Evolutionary conservation across 345 rosid genomes (phyloP), one percentile per base, ranked within the genome.

Genomic region (Cardamine chenopodiifolia): DNA sequence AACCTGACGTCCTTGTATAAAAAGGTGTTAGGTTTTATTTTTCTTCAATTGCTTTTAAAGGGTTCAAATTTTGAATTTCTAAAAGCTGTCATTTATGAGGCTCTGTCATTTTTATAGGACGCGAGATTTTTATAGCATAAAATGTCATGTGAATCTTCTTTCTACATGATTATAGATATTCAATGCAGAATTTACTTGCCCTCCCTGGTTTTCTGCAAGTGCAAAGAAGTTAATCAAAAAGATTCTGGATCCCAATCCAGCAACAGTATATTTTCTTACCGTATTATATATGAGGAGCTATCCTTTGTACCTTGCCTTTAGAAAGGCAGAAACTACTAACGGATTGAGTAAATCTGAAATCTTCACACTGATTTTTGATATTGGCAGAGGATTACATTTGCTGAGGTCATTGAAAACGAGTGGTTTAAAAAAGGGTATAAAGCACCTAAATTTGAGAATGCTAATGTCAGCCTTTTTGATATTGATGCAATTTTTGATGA

Each of bases 341-440:
- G 14, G 28, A 18, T 8, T 53, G 8, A 61, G 53, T 50, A 52
- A 2, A 29, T 29, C 34, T 52, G 26, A 59, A 53, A 11, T 23
- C 26, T 70, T 31, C 14, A 61, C 22, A 19, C 63, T 52, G 17
- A 6, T 19, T 62, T 20, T 62, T 42, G 2, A n/a, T 68, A 62
- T 81, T 47, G 66, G 82, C 91, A 96, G 98, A 89, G 98, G 39
- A 92, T 95, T 50, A 86, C 90, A 47, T 83, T 85, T 65, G 83
- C 94, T 3, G 96, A 90, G 80, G 83, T 92, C 78, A 82, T 90
- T 76, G 91, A 83, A 83, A 90, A 92, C 82, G 98, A 92, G 45
- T 96, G 99, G 99, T 96, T 96, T 80, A 96, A 90, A 68, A 92
- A 96, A 84, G 98, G 98, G 50, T 96, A 96, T 76, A 92, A 89